Conservation (phyloP, 768 basidiomycete species). For the Favolaschia claudopus region DNA sequence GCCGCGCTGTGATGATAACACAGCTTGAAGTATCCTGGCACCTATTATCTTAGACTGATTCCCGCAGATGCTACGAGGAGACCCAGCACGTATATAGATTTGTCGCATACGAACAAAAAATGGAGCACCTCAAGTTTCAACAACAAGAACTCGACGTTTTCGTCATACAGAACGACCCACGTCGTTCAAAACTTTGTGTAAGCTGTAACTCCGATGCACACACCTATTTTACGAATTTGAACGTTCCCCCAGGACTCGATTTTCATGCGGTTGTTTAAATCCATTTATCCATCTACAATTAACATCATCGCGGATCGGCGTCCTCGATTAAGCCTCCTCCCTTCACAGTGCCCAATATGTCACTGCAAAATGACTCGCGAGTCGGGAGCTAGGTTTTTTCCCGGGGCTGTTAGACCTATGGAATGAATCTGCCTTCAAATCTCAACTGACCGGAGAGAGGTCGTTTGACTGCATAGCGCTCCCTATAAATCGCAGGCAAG, state of each 20-base stretch:
- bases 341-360: background rate
- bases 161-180: too few relatives aligned
- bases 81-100: too few relatives aligned
- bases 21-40: background rate
- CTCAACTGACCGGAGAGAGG: constrained; percentile 6
- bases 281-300: background rate
- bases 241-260: too few relatives aligned
- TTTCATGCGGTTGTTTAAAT: background rate
- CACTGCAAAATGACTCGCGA: background rate
- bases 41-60: background rate
- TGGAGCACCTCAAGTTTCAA: too few relatives aligned
- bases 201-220: background rate
- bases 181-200: too few relatives aligned
- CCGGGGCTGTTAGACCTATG: constrained; percentile 6
- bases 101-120: too few relatives aligned
- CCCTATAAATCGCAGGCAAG: background rate
- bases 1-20: background rate
- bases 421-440: constrained; percentile 11
- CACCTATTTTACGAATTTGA: background rate
- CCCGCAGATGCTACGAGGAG: background rate
- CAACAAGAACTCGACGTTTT: too few relatives aligned
- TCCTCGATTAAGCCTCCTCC: constrained; percentile 1
- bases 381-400: background rate
- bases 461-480: background rate
- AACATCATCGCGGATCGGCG: constrained; percentile 6